Percentiles rank a stretch among this genome's conserved stretches.
These are phyloP conservation scores for Exophiala aquamarina DNA, from an alignment of 2,329 filamentous ascomycete species.

Conservation along the genomic window DNA sequence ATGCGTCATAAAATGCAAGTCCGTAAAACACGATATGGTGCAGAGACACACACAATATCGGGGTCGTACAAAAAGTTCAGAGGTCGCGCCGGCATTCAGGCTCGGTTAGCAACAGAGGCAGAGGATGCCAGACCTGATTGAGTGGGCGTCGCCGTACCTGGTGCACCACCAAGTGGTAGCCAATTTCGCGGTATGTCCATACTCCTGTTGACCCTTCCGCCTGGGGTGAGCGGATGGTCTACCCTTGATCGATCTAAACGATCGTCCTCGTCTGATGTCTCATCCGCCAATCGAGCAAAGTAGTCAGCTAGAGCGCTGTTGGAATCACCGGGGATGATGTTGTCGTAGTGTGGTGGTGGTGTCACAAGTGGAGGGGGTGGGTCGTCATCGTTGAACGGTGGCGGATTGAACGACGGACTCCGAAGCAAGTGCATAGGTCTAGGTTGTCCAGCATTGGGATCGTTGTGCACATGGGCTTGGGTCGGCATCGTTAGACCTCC, in stretches of 20 bases:
- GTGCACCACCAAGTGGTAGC: conserved; percentile 42
- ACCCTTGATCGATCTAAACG: conserved; percentile 42
- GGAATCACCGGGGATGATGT: conserved; percentile 67
- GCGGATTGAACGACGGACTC: conserved; percentile 82
- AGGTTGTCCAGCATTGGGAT: conserved; percentile 48
- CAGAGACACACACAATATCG: too few relatives aligned
- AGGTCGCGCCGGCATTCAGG: too few relatives aligned
- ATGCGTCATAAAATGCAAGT: too few relatives aligned
- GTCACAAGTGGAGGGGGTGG: conserved; percentile 73
- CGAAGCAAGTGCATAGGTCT: conserved; percentile 83
- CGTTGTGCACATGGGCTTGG: conserved; percentile 50
- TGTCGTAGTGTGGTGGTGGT: conserved; percentile 81
- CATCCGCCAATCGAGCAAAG: conserved; percentile 75
- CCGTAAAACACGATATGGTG: too few relatives aligned
- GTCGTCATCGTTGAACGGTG: conserved; percentile 78
- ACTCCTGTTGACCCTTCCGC: conserved; percentile 61
- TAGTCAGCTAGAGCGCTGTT: conserved; percentile 77
- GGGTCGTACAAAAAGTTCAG: too few relatives aligned
- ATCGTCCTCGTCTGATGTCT: conserved; percentile 61
- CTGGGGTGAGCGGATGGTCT: conserved; percentile 64
- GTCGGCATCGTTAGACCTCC: conserved; percentile 46
- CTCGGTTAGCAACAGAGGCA: conserved; percentile 17
- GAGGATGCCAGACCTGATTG: conserved; percentile 14
- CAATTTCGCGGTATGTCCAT: conserved; percentile 63
- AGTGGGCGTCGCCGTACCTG: conserved; percentile 6